Conservation (phyloP, 495 filamentous ascomycete genomes). For the Elasticomyces elasticus region DNA sequence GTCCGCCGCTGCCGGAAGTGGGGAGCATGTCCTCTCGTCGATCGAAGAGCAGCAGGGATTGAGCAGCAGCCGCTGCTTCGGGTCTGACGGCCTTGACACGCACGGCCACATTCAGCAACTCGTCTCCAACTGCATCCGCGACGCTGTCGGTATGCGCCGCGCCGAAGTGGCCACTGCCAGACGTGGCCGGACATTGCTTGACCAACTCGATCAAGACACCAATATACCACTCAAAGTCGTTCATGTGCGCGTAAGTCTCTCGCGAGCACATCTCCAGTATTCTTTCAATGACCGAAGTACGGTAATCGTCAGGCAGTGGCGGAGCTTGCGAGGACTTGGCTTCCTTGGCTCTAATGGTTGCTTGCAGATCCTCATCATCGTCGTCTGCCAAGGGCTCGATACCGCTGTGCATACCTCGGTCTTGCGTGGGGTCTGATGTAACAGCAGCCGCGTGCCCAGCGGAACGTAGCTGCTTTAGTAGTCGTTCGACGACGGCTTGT, state of each 20-base stretch:
- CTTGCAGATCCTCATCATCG: constrained; percentile 48
- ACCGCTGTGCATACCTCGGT: constrained; percentile 24
- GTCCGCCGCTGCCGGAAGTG: constrained; percentile 36
- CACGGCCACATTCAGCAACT: constrained; percentile 83
- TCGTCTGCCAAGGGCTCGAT: constrained; percentile 42
- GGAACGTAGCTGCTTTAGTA: constrained; percentile 70
- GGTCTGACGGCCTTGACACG: constrained; percentile 70
- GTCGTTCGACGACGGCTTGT: constrained; percentile 67
- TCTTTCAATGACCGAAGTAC: constrained; percentile 60
- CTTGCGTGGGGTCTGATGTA: constrained; percentile 29
- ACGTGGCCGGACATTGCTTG: constrained; percentile 46
- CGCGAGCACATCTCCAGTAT: constrained; percentile 87
- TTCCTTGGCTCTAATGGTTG: constrained; percentile 31
- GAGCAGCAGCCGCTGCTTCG: constrained; percentile 73
- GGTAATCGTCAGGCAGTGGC: constrained; percentile 71
- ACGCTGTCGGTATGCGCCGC: background rate
- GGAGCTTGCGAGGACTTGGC: constrained; percentile 27
- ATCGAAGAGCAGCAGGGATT: constrained; percentile 53
- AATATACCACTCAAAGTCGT: constrained; percentile 96
- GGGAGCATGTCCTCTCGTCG: constrained; percentile 40
- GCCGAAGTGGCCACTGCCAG: constrained; percentile 6
- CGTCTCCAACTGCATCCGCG: constrained; percentile 54
- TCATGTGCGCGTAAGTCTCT: constrained; percentile 72
- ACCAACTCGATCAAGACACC: constrained; percentile 73
- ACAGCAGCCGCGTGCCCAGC: constrained; percentile 36